These are phyloP conservation scores for Zopfochytrium polystomum DNA, from an alignment of 371 early-diverging fungal genomes.

Conservation along the genomic window DNA sequence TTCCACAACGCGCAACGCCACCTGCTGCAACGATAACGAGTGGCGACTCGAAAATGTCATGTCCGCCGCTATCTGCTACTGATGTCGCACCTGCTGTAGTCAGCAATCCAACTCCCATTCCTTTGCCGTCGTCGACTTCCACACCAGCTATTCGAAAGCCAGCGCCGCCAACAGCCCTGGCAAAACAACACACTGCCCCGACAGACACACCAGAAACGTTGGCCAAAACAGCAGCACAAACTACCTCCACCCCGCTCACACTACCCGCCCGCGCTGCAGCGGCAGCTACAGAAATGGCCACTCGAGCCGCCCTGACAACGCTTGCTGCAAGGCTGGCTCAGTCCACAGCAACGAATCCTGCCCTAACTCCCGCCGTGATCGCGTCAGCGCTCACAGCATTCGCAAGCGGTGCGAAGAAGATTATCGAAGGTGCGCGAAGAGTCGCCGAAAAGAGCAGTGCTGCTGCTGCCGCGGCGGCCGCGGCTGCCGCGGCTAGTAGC, in stretches of 20 bases:
- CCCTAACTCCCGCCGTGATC: constrained; percentile 12
- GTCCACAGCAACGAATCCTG: neutral
- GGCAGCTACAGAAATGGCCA: constrained; percentile 12
- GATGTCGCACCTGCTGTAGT: neutral
- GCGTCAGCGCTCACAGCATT: constrained; percentile 20
- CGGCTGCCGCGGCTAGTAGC: neutral
- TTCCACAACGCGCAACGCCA: too few relatives aligned
- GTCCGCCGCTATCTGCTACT: neutral
- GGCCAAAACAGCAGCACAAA: neutral
- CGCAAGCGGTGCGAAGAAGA: constrained; percentile 18
- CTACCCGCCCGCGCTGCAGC: neutral
- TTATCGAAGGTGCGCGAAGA: constrained; percentile 10
- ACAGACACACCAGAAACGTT: neutral
- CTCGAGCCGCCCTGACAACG: constrained; percentile 9
- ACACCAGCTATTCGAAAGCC: neutral
- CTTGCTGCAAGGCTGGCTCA: constrained; percentile 16
- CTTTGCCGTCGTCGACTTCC: neutral
- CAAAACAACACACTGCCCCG: neutral
- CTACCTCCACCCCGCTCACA: neutral
- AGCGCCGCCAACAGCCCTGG: neutral
- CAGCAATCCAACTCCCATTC: neutral
- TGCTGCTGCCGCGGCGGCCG: neutral
- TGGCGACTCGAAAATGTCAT: neutral
- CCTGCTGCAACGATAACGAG: neutral
- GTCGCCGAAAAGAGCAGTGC: neutral